A percentile compares a stretch with the other conserved stretches of the same genome.
phyloP scores from a whole-genome alignment of 2,329 filamentous ascomycete genomes.

The Phyllosticta citrichinensis region DNA sequence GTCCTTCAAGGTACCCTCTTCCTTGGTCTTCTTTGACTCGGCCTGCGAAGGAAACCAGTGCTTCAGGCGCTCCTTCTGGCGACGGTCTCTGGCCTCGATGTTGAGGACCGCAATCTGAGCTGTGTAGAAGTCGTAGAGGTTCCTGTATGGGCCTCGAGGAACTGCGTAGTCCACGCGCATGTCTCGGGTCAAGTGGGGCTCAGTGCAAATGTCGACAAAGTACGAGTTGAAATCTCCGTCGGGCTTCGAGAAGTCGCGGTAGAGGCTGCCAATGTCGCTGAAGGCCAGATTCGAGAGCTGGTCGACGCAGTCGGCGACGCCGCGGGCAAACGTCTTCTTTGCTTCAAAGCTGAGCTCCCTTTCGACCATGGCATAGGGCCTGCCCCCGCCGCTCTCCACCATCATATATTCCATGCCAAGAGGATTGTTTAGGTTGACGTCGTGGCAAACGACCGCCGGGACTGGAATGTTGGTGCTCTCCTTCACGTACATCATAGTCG shows the following conservation, averaged over 20 bases:
- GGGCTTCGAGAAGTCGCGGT: not conserved
- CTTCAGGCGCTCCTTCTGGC: not conserved
- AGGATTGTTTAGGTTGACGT: not conserved
- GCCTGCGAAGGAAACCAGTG: not conserved
- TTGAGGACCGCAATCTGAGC: not conserved
- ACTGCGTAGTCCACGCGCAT: not conserved
- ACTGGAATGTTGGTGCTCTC: not conserved
- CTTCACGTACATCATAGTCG: not conserved
- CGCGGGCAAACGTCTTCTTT: not conserved
- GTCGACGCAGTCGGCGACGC: not conserved
- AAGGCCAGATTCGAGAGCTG: not conserved
- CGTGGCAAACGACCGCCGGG: not conserved
- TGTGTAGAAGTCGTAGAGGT: not conserved
- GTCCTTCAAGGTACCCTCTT: not conserved
- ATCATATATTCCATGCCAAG: not conserved
- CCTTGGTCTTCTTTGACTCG: too few species aligned
- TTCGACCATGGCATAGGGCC: not conserved
- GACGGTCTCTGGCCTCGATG: not conserved
- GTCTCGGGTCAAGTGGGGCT: not conserved
- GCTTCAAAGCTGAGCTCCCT: not conserved
- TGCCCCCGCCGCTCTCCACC: not conserved
- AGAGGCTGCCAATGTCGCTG: not conserved
- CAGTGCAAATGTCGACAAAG: not conserved
- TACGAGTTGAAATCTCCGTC: not conserved
- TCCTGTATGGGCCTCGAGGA: not conserved